Base-by-base conservation (phyloP, 371 early-diverging fungal species). In the Lichtheimia ramosa region DNA sequence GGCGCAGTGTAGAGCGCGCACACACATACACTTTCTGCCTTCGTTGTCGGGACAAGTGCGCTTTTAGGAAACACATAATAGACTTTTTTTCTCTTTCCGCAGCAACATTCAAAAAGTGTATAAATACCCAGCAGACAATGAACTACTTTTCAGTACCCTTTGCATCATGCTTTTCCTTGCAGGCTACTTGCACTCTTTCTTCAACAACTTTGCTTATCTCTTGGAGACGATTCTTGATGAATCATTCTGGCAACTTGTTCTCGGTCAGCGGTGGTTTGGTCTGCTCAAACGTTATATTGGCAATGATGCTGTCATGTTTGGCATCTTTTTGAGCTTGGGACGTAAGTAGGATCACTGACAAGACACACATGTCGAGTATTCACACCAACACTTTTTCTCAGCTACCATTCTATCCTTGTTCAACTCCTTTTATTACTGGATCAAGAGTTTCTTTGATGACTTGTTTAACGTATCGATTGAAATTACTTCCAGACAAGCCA, bases 211-310 rank as follows among this genome's bases (percentile, higher is more conserved):
- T 20, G 53, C 53, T 12, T 53, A 18, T 4, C 40, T 53, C 8
- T 34, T 21, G 7, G 53, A 53, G 3, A 53, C 40, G 7, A n/a
- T 53, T 20, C 10, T 20, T 12, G 61, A 68, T n/a, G 68, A 68
- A 42, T 40, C 48, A 5, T 68, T 68, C 43, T 70, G 71, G 71
- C 25, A 20, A 5, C 21, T 43, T n/a, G 25, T 68, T 21, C 16
- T 70, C 2, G 71, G 71, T 3, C 58, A 43, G n/a, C 58, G 41
- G 4, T 28, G 40, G 20, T 58, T 55, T 25, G 20, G 24, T 48
- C 25, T 64, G 23, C 21, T 46, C 15, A 54, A 49, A 12, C 58
- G 54, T 3, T 59, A 59, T 16, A 25, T 64, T 54, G 54, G 43
- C 39, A 64, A 58, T 40, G 64, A 64, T 49, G 58, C 57, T 24